Conservation (phyloP, 768 basidiomycete genomes). For the Macrolepiota fuliginosa region DNA sequence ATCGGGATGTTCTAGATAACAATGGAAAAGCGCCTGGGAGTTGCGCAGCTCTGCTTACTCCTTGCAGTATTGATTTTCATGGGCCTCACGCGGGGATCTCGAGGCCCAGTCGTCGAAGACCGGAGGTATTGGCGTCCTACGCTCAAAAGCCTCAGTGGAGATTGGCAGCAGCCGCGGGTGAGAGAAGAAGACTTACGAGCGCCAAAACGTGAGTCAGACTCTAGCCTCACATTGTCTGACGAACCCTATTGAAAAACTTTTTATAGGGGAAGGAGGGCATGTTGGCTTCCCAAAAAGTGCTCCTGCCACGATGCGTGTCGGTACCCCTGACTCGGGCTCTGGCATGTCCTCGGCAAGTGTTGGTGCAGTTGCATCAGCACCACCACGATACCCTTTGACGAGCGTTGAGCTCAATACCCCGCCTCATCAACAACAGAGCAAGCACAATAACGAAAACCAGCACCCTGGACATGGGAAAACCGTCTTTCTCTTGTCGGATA, state of each 20-base stretch:
- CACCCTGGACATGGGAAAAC: not conserved
- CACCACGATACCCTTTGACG: not conserved
- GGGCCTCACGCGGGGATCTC: slow-evolving; percentile 76
- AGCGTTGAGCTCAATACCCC: not conserved
- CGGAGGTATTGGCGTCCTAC: slow-evolving; percentile 47
- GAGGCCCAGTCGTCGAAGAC: slow-evolving; percentile 30
- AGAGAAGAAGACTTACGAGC: slow-evolving; percentile 16
- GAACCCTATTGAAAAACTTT: not conserved
- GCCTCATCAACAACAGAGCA: not conserved
- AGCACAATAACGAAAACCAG: not conserved
- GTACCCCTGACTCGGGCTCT: slow-evolving; percentile 28
- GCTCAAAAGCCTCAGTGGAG: slow-evolving; percentile 54
- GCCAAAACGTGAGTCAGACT: not conserved
- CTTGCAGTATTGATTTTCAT: slow-evolving; percentile 85
- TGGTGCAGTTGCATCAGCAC: slow-evolving; percentile 13
- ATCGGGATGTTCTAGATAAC: slow-evolving; percentile 50
- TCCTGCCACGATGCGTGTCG: slow-evolving; percentile 23
- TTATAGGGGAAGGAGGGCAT: slow-evolving; percentile 12
- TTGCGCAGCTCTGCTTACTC: slow-evolving; percentile 83
- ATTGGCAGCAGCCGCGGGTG: slow-evolving; percentile 39
- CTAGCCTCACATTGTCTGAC: not conserved
- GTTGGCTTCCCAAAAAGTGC: slow-evolving; percentile 19
- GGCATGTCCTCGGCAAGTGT: slow-evolving; percentile 45
- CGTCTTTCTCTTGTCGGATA: not conserved
- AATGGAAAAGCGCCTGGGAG: slow-evolving; percentile 85